Evolutionary conservation across 2,329 filamentous ascomycete species (phyloP).

Genomic region (Fusarium sp.): DNA sequence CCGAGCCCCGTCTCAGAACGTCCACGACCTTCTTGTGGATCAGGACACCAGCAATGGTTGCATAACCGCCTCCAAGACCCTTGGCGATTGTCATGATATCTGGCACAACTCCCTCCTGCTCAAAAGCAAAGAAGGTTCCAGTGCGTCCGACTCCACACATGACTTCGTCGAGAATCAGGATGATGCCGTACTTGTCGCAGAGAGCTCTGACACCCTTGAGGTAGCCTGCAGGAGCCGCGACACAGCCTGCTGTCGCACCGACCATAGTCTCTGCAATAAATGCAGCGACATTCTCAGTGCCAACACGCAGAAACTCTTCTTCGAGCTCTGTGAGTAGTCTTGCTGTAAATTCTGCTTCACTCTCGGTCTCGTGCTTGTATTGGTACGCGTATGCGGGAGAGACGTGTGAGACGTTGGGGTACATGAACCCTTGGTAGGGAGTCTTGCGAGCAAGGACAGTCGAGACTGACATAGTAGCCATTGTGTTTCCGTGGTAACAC

Average conservation of each 20-base stretch:
- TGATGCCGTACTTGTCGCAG: constrained; percentile 63
- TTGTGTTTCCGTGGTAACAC: constrained; percentile 61
- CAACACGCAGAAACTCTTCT: constrained; percentile 56
- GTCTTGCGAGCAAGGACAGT: constrained; percentile 19
- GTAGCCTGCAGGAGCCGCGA: constrained; percentile 63
- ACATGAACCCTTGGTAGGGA: constrained; percentile 31
- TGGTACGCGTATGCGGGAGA: constrained; percentile 25
- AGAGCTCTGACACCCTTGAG: constrained; percentile 61
- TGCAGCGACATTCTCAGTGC: constrained; percentile 55
- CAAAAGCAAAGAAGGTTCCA: constrained; percentile 71
- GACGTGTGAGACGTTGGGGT: constrained; percentile 37
- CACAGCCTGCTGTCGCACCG: constrained; percentile 62
- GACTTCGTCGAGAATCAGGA: constrained; percentile 67
- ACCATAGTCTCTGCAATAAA: constrained; percentile 60
- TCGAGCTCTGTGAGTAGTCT: constrained; percentile 52
- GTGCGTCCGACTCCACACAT: constrained; percentile 75
- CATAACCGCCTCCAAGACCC: constrained; percentile 68
- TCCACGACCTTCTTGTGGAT: constrained; percentile 51
- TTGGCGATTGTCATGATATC: constrained; percentile 72
- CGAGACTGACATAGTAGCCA: constrained; percentile 56
- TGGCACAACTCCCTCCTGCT: constrained; percentile 55
- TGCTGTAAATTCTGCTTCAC: constrained; percentile 13
- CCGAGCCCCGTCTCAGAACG: constrained; percentile 11
- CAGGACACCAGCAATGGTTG: constrained; percentile 67
- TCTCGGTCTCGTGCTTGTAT: constrained; percentile 8